Evolutionary conservation across 371 early-diverging fungal genomes (phyloP).

Genomic region (Dinochytrium kinnereticum): DNA sequence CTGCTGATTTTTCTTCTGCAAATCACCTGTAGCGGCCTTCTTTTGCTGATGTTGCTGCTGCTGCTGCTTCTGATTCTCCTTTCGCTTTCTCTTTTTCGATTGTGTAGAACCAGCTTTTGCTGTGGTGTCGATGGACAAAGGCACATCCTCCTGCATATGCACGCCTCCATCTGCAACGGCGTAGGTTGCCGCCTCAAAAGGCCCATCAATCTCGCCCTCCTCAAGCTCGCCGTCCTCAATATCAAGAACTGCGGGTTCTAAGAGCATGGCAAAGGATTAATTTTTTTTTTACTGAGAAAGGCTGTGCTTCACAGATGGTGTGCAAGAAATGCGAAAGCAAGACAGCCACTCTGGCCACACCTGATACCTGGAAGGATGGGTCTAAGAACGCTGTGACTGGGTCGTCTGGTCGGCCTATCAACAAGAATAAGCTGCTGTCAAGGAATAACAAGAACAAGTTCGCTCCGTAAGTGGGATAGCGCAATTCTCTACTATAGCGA

Average conservation of each 20-base stretch:
- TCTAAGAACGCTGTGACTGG: slow-evolving; percentile 61
- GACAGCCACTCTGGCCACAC: slow-evolving; percentile 39
- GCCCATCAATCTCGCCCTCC: background rate
- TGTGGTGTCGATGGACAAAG: background rate
- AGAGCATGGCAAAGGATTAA: background rate
- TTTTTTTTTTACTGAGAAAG: background rate
- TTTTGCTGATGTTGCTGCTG: slow-evolving; percentile 1
- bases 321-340: slow-evolving; percentile 11
- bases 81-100: background rate
- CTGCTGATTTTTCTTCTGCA: background rate
- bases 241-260: background rate
- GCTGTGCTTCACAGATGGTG: background rate
- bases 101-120: background rate
- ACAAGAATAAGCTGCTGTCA: slow-evolving; percentile 74
- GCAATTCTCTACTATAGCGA: slow-evolving; percentile 20
- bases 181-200: no score
- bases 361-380: slow-evolving; percentile 76
- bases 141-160: background rate
- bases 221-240: slow-evolving; percentile 12
- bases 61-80: background rate
- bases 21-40: background rate
- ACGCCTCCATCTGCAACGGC: background rate
- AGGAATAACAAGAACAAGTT: slow-evolving; percentile 59
- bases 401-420: slow-evolving; percentile 59
- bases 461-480: slow-evolving; percentile 36